Evolutionary conservation across 345 rosid genomes (phyloP).

Genomic region (Cardamine resedifolia): DNA sequence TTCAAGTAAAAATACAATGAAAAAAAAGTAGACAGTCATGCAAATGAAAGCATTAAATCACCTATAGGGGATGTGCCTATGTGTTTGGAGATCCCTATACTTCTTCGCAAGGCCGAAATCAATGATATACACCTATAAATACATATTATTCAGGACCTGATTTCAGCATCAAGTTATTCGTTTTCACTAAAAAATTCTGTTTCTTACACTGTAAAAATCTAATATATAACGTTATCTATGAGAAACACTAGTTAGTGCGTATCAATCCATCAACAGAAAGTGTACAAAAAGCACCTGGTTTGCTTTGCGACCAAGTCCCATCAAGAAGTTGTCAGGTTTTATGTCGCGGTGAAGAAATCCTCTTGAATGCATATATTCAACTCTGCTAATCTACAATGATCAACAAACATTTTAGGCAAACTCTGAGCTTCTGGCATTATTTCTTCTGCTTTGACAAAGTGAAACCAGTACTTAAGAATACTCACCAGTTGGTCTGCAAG

Average conservation of each 20-base stretch:
- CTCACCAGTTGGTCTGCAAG: conserved; percentile 86
- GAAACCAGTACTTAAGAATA: not conserved
- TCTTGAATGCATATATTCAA: conserved; percentile 64
- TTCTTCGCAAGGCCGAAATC: conserved; percentile 91
- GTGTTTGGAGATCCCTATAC: conserved; percentile 90
- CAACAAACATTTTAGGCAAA: conserved; percentile 46
- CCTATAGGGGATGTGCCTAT: conserved; percentile 87
- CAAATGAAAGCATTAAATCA: conserved; percentile 26
- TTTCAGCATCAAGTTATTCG: not conserved
- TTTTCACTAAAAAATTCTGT: not conserved
- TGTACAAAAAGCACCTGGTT: conserved; percentile 47
- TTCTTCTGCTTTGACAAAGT: not conserved
- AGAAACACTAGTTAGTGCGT: not conserved
- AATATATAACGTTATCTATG: not conserved
- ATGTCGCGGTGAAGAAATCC: conserved; percentile 67
- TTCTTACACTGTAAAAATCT: conserved; percentile 1
- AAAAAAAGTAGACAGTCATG: not conserved
- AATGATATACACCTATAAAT: conserved; percentile 67
- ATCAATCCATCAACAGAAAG: conserved; percentile 8
- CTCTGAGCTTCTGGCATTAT: conserved; percentile 25
- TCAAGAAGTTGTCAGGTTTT: conserved; percentile 62
- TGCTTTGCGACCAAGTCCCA: conserved; percentile 70
- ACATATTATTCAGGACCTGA: conserved; percentile 13
- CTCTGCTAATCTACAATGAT: conserved; percentile 52
- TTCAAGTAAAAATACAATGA: not conserved